These are phyloP conservation scores for Pseudocercospora musae DNA, from an alignment of 2,329 filamentous ascomycete species.

Conservation along the genomic window DNA sequence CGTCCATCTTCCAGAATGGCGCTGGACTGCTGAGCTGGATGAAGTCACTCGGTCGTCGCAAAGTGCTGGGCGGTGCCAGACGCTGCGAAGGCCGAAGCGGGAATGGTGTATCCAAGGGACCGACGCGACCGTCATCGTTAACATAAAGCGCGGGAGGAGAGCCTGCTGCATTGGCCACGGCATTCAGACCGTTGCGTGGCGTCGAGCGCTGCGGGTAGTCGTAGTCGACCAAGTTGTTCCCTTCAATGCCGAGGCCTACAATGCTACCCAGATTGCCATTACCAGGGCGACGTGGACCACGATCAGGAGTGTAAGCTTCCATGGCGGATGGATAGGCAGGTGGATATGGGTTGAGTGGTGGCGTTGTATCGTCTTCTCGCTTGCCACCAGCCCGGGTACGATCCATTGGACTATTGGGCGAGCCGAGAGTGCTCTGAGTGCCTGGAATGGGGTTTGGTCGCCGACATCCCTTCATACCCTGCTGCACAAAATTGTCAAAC, in stretches of 20 bases:
- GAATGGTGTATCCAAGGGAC: constrained; percentile 38
- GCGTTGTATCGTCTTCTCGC: constrained; percentile 39
- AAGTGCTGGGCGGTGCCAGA: constrained; percentile 74
- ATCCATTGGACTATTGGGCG: constrained; percentile 56
- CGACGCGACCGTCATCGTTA: constrained; percentile 36
- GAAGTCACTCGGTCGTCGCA: constrained; percentile 76
- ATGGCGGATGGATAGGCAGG: constrained; percentile 48
- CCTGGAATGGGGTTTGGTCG: constrained; percentile 35
- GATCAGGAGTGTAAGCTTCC: constrained; percentile 55
- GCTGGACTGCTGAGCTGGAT: constrained; percentile 83
- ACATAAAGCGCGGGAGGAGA: constrained; percentile 39
- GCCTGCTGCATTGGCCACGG: constrained; percentile 36
- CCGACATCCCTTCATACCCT: constrained; percentile 48
- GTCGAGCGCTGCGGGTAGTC: constrained; percentile 32
- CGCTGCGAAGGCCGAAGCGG: constrained; percentile 51
- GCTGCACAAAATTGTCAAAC: constrained; percentile 82
- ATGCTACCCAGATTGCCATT: constrained; percentile 23
- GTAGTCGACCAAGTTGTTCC: constrained; percentile 27
- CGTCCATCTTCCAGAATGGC: constrained; percentile 84
- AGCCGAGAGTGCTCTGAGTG: constrained; percentile 35
- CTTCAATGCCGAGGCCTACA: constrained; percentile 33
- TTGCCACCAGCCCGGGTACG: constrained; percentile 46
- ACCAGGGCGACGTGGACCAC: constrained; percentile 44
- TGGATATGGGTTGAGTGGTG: constrained; percentile 40
- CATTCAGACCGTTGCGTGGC: constrained; percentile 36